Base-by-base conservation (phyloP, 257 asterid species). In the Solanum neorickii region DNA sequence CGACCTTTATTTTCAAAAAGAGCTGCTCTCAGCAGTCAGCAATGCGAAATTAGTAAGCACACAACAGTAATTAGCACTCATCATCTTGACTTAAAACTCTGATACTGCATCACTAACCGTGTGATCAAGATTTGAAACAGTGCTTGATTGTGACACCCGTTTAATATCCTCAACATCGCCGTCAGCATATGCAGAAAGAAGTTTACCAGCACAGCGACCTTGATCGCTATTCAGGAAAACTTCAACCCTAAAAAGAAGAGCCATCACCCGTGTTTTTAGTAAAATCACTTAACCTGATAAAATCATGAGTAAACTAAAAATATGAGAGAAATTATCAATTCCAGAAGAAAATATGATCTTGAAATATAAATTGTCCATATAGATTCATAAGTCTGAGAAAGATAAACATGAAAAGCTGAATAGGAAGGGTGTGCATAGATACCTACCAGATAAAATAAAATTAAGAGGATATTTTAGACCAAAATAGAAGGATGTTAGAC, bases 161-260 rank as follows among this genome's bases (percentile, higher is more conserved):
- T 95, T 97, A 92, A 97, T 96, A 89, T 94, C 98, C 92, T 97
- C 99, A 39, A 90, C 94, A 90, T 95, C 97, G 49, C 94, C 99
- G 59, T 96, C 98, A n/a, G 92, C 65, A 90, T 96, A 97, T 41
- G 99, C 99, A 84, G 96, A 93, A 56, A 96, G 92, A 88, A 97
- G 94, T 90, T 92, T 94, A 84, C 91, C 90, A 76, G 99, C 98
- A 89, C 96, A 95, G 77, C 98, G 98, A 85, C 92, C 92, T 87
- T 97, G 99, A 93, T 97, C 99, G 59, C 98, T 96, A 91, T 88
- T 95, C 90, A 93, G 73, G 92, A 96, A 97, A 75, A 94, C 93
- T 27, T 94, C 98, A 89, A 97, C 92, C 94, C 99, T 96, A 93
- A 88, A 91, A 90, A 84, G 86, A 91, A 87, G 85, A 78, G 12